These are phyloP conservation scores for Davidsoniella eucalypti DNA, from an alignment of 2,329 filamentous ascomycete species.

Conservation along the genomic window DNA sequence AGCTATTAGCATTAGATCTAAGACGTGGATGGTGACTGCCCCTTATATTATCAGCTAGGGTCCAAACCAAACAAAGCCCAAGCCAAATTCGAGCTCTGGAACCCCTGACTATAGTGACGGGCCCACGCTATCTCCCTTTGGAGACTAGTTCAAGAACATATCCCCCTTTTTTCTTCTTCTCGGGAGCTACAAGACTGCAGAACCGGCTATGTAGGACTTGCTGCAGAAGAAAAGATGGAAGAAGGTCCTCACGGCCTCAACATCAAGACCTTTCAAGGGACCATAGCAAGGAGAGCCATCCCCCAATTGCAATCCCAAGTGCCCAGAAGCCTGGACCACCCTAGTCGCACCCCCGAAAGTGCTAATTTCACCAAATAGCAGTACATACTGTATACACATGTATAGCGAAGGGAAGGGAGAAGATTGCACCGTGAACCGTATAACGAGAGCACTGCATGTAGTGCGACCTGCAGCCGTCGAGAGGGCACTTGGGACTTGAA, in stretches of 20 bases:
- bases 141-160: conserved; percentile 5
- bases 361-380: conserved; percentile 7
- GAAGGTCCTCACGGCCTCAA: not conserved
- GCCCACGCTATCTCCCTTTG: conserved; percentile 3
- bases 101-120: conserved; percentile 7
- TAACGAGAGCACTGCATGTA: no score
- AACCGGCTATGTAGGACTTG: not conserved
- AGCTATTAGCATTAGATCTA: not conserved
- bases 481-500: no score
- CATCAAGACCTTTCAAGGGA: no score
- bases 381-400: no score
- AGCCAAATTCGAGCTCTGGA: conserved; percentile 1
- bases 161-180: conserved; percentile 3
- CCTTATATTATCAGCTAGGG: conserved; percentile 8
- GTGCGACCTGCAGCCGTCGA: no score
- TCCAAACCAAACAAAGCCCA: conserved; percentile 5
- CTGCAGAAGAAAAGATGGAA: not conserved
- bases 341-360: conserved; percentile 6
- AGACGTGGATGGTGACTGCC: not conserved
- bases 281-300: no score
- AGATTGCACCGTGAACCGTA: no score
- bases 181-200: not conserved
- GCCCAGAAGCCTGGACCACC: conserved; percentile 6
- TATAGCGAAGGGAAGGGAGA: no score
- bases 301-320: not conserved